Conservation (phyloP, 345 rosid genomes). For the Linum usitatissimum region DNA sequence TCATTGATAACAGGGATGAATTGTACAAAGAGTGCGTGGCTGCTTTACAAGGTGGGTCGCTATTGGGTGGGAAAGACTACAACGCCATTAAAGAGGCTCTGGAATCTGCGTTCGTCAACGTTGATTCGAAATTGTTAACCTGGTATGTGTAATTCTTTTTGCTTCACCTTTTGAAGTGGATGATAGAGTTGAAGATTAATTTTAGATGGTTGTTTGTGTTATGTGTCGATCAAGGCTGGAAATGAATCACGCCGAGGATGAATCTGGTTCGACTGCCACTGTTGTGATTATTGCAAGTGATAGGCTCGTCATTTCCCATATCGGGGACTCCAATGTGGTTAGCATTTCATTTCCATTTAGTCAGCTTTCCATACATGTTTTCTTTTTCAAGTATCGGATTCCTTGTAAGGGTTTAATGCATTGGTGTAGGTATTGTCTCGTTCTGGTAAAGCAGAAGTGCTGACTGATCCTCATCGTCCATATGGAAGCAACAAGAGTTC, state of each 20-base stretch:
- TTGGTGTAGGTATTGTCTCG: conserved; percentile 60
- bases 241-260: conserved; percentile 37
- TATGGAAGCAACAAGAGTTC: conserved; percentile 62
- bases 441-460: conserved; percentile 54
- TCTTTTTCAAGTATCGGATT: not conserved
- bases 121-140: conserved; percentile 50
- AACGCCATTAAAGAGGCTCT: conserved; percentile 38
- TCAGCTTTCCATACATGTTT: not conserved
- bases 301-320: conserved; percentile 53
- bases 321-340: conserved; percentile 85
- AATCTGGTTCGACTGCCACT: conserved; percentile 91
- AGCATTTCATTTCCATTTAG: conserved; percentile 5
- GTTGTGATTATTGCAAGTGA: conserved; percentile 50
- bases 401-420: not conserved
- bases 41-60: conserved; percentile 62
- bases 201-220: conserved; percentile 16
- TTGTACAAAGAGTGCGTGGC: conserved; percentile 66
- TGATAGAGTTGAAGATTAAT: not conserved
- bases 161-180: not conserved
- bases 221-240: conserved; percentile 57
- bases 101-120: conserved; percentile 51
- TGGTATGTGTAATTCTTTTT: conserved; percentile 32
- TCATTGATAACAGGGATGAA: conserved; percentile 51
- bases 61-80: conserved; percentile 49
- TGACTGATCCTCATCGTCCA: conserved; percentile 82